phyloP scores from a whole-genome alignment of 257 asterid species.

The Jacaranda mimosifolia region DNA sequence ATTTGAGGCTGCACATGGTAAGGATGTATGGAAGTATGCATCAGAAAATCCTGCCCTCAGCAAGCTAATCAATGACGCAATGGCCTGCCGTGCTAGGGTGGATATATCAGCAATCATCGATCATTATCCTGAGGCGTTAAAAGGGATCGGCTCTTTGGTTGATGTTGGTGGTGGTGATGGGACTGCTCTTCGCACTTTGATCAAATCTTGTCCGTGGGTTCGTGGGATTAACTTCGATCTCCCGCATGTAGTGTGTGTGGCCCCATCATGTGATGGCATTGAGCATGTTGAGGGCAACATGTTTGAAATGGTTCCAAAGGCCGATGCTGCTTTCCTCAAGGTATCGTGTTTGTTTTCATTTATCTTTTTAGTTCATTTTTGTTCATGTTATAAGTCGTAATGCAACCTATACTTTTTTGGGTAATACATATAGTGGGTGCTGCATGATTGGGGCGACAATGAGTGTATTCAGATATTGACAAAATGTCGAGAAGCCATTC shows the following conservation, averaged over 20 bases:
- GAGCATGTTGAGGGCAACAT: constrained; percentile 71
- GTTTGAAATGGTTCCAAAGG: constrained; percentile 69
- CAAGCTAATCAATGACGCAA: constrained; percentile 66
- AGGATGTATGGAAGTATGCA: constrained; percentile 54
- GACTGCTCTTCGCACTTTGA: constrained; percentile 53
- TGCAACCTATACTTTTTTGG: too few relatives aligned
- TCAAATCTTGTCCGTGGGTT: constrained; percentile 59
- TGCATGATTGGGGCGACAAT: constrained; percentile 82
- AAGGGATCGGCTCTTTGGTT: constrained; percentile 58
- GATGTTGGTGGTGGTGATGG: constrained; percentile 91
- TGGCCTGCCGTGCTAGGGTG: constrained; percentile 61
- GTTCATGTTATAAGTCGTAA: too few relatives aligned
- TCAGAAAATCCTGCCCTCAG: constrained; percentile 41
- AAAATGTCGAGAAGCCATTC: constrained; percentile 63
- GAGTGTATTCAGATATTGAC: constrained; percentile 63
- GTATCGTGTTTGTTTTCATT: constrained; percentile 44
- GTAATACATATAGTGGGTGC: constrained; percentile 52
- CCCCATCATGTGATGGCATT: constrained; percentile 48
- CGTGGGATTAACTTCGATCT: constrained; percentile 66
- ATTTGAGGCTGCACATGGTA: constrained; percentile 55
- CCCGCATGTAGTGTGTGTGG: constrained; percentile 59
- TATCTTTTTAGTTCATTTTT: too few relatives aligned
- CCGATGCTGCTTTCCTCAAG: constrained; percentile 70
- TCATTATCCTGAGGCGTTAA: constrained; percentile 44
- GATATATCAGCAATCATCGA: constrained; percentile 43